phyloP scores from a whole-genome alignment of 2,329 filamentous ascomycete genomes.

The Aspergillus awamori region DNA sequence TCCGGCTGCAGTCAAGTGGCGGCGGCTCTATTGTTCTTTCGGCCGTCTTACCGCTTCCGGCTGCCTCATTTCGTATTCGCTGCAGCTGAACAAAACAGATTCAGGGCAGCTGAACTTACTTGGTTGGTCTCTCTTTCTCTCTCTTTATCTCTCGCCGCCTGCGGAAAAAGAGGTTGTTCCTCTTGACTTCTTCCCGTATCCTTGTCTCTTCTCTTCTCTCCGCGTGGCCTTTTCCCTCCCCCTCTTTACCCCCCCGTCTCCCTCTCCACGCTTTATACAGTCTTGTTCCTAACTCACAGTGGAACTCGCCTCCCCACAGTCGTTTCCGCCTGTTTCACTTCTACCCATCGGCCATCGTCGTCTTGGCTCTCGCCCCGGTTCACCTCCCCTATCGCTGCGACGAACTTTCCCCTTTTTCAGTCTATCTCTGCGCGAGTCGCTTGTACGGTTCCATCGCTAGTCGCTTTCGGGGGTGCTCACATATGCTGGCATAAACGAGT shows the following conservation, averaged over 20 bases:
- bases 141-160: not conserved
- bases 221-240: conserved; percentile 3
- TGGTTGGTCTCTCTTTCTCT: not conserved
- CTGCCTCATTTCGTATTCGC: not conserved
- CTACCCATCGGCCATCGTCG: not conserved
- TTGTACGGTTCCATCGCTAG: not conserved
- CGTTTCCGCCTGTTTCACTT: conserved; percentile 10
- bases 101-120: not conserved
- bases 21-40: not conserved
- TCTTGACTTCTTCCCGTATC: not conserved
- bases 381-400: not conserved
- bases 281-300: not conserved
- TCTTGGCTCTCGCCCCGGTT: not conserved
- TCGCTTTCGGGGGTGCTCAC: not conserved
- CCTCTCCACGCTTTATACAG: not conserved
- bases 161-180: not conserved
- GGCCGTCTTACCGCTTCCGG: conserved; percentile 3
- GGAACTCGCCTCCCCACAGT: conserved; percentile 9
- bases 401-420: not conserved
- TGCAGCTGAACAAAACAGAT: not conserved
- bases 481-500: not conserved
- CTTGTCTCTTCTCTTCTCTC: not conserved
- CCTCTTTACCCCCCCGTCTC: not conserved
- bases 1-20: not conserved
- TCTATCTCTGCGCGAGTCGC: not conserved